Base-by-base conservation (phyloP, 495 filamentous ascomycete species). In the Evernia prunastri region DNA sequence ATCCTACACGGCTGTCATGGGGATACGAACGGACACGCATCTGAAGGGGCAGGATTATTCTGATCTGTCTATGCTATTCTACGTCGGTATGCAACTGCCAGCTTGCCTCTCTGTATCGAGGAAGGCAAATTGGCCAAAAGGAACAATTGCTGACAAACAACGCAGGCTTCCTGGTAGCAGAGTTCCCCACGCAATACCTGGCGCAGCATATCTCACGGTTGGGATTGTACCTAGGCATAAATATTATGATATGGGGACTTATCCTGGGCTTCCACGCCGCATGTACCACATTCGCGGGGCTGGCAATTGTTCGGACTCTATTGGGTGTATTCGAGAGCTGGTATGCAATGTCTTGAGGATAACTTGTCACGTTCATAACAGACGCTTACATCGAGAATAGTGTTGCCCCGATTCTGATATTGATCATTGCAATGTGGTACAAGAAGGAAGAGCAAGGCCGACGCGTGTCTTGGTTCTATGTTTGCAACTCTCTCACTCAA, bases 371-470 rank as follows among this genome's bases (percentile, higher is more conserved):
- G 4, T 15, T 12, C 12, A 0, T 1, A 35, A 15, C n/a, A 17
- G n/a, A 11, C 12, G 62, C 57, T 64, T 2, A 58, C 5, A 13
- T 37, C 10, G 8, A 20, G 12, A 17, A 37, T 3, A 63, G 58
- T 33, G 68, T 69, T 43, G 68, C 68, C 10, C 68, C 68, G 5
- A 69, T 78, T 42, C 81, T 84, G 63, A 72, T 90, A 18, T 70
- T 89, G 36, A 75, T 89, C 25, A 86, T 83, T 0, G 77, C 82
- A n/a, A 88, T 88, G 81, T 90, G 87, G 86, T 89, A 88, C 71
- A 84, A 81, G 51, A 80, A 86, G 13, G 79, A 86, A 58, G 86
- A 90, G 64, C 87, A 89, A 70, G 81, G 86, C 0, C 73, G 77
- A 0, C 82, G 82, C 0, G 85, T 88, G 0, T 84, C 85, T 0